phyloP scores from a whole-genome alignment of 2,329 filamentous ascomycete genomes.

The Ceratocystis smalleyi region DNA sequence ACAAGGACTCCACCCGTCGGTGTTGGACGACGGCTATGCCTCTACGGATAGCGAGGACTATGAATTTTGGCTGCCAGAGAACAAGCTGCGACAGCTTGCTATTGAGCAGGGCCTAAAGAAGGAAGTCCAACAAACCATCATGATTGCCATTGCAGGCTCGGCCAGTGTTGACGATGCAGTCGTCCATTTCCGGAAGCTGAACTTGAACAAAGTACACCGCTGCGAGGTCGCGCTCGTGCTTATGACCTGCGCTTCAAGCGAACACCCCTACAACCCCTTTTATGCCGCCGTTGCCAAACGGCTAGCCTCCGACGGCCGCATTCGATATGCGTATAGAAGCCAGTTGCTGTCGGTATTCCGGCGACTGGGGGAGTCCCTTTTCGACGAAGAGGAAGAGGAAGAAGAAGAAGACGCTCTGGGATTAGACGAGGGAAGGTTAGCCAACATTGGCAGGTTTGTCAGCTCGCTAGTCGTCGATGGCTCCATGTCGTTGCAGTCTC shows the following conservation, averaged over 20 bases:
- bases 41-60: conserved; percentile 32
- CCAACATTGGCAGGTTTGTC: conserved; percentile 40
- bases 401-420: conserved; percentile 33
- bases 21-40: conserved; percentile 18
- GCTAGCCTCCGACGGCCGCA: conserved; percentile 57
- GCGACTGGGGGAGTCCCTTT: conserved; percentile 65
- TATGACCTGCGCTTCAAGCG: conserved; percentile 70
- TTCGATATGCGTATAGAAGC: conserved; percentile 76
- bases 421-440: conserved; percentile 35
- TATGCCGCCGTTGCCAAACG: conserved; percentile 73
- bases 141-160: conserved; percentile 76
- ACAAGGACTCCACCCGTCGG: neutral
- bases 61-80: conserved; percentile 45
- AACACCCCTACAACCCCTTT: conserved; percentile 79
- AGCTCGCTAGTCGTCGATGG: conserved; percentile 35
- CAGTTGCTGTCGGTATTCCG: conserved; percentile 76
- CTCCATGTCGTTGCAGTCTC: conserved; percentile 31
- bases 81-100: conserved; percentile 48
- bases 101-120: conserved; percentile 75
- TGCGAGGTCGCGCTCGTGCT: conserved; percentile 77
- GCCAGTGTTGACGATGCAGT: conserved; percentile 73
- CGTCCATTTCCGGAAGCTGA: conserved; percentile 61
- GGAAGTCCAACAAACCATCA: conserved; percentile 75
- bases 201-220: conserved; percentile 72
- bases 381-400: conserved; percentile 46